phyloP scores from a whole-genome alignment of 441 rosid species.

The Arabidopsis hybrid region DNA sequence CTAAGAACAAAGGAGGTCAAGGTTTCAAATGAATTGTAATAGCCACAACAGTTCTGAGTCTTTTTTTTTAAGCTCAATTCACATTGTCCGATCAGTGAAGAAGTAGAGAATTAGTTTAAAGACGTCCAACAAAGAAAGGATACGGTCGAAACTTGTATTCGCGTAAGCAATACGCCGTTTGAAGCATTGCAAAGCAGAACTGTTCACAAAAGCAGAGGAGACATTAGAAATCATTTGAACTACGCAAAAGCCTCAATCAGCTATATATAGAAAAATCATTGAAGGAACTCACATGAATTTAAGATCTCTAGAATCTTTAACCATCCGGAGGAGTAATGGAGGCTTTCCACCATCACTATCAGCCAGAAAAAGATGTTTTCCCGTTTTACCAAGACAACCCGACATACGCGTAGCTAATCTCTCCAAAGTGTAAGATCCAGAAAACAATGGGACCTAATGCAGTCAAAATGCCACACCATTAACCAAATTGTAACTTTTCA shows the following conservation, averaged over 20 bases:
- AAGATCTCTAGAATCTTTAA: constrained; percentile 64
- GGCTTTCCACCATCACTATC: constrained; percentile 65
- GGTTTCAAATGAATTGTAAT: constrained; percentile 34
- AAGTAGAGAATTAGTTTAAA: constrained; percentile 1
- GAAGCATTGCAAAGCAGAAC: constrained; percentile 88
- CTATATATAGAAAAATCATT: constrained; percentile 1
- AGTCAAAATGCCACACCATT: constrained; percentile 25
- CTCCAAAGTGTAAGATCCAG: constrained; percentile 73
- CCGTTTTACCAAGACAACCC: constrained; percentile 82
- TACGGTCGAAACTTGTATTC: constrained; percentile 81
- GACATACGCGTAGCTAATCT: constrained; percentile 61
- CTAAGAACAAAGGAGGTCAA: constrained; percentile 58
- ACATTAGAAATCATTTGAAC: constrained; percentile 13
- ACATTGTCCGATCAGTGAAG: neutral
- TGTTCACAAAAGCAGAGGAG: constrained; percentile 47
- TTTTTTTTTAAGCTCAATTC: neutral
- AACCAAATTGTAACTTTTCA: constrained; percentile 11
- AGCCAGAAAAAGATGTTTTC: constrained; percentile 80
- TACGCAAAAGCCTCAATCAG: neutral
- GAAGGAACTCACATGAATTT: constrained; percentile 75
- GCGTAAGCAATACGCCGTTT: constrained; percentile 82
- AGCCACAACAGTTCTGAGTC: constrained; percentile 12
- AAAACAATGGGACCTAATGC: constrained; percentile 72
- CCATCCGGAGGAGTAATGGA: constrained; percentile 89
- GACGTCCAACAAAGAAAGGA: constrained; percentile 51